Evolutionary conservation across 345 rosid species (phyloP), one percentile per base, ranked within the genome.

Genomic region (Gynandropsis gynandra): DNA sequence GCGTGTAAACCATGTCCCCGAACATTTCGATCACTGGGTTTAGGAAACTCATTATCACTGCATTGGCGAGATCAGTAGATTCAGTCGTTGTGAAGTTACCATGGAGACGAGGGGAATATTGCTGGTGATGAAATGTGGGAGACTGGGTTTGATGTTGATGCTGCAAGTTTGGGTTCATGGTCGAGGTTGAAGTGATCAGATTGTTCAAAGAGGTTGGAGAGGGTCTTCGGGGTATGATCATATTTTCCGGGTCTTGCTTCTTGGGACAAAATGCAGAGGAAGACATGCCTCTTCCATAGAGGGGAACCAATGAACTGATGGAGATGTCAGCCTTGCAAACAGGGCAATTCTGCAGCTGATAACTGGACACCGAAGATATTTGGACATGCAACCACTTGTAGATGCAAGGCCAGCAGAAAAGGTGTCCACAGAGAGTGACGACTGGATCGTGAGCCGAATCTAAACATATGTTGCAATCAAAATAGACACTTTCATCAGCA

Each of bases 401-500:
- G 11, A 37, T 65, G 67, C 14, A 81, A 62, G 84, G 84, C 78
- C 67, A 87, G 68, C 96, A 87, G 68, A 72, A 87, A 36, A 87
- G 71, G 53, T 87, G 96, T 33, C 96, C 96, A 21, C 96, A 84
- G 44, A 80, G 87, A 16, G 94, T 87, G 47, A 87, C 83, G 0
- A 87, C 83, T 0, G 96, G 96, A 19, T 87, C 96, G 18, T 52
- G 67, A 0, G 88, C 94, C 0, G 73, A 73, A 11, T 87, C 84
- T 4, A 87, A 73, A 65, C 94, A 87, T 1, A 87, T 87, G 45
- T 82, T 87, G 76, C 96, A 87, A 33, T 84, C 82, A 11, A 80
- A 81, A 61, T 71, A 64, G 9, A 81, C 81, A 12, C 47, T 60
- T 24, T 61, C 69, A 27, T 56, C 56, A 10, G 74, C 74, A 12